Conservation (phyloP, 169 alveolate genomes). For the Toxoplasma gondii region DNA sequence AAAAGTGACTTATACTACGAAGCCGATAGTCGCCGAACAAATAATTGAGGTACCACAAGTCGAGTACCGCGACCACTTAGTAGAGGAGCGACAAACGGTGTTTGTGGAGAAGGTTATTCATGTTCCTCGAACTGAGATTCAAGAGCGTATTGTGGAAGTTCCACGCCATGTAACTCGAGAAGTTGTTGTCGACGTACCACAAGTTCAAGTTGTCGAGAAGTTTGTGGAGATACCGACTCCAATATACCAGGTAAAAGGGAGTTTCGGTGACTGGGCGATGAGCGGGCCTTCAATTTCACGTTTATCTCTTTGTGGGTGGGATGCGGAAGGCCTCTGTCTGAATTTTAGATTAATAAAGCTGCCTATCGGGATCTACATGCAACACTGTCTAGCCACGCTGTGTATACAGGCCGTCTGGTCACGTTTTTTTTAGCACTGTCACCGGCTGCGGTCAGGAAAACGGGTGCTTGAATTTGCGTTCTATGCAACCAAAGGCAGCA, state of each 20-base stretch:
- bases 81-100: slow-evolving; percentile 22
- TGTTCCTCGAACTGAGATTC: slow-evolving; percentile 36
- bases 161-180: slow-evolving; percentile 44
- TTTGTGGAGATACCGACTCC: slow-evolving; percentile 54
- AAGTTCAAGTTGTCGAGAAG: slow-evolving; percentile 51
- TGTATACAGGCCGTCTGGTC: background rate
- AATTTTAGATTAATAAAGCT: too few species aligned
- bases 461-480: background rate
- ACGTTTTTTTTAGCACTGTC: background rate
- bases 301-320: background rate
- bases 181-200: slow-evolving; percentile 36
- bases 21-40: slow-evolving; percentile 14
- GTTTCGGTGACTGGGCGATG: background rate
- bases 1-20: background rate
- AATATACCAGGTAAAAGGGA: slow-evolving; percentile 8
- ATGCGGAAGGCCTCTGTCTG: background rate
- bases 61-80: slow-evolving; percentile 5
- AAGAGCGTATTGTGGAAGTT: slow-evolving; percentile 37
- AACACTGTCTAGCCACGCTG: too few species aligned
- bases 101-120: slow-evolving; percentile 31
- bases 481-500: background rate
- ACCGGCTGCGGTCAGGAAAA: background rate
- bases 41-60: slow-evolving; percentile 52
- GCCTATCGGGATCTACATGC: too few species aligned
- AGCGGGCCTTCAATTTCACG: background rate